These are phyloP conservation scores for Lachancea mirantina DNA, from an alignment of 805 yeast species.

Conservation along the genomic window DNA sequence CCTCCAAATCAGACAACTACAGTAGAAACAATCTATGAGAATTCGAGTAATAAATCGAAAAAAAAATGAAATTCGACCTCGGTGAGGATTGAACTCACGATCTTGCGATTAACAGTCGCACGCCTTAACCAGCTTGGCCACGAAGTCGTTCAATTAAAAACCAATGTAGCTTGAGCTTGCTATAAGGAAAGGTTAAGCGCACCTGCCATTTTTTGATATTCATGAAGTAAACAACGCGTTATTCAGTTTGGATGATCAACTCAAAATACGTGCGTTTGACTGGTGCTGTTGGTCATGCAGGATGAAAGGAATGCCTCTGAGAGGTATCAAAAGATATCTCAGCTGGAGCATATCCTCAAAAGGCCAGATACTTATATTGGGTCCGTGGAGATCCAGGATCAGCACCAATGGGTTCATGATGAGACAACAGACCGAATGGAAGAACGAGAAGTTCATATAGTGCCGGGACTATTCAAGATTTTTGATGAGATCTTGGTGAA, in stretches of 20 bases:
- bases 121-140: slow-evolving; percentile 48
- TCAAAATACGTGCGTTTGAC: too few relatives aligned
- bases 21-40: too few relatives aligned
- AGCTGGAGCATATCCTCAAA: slow-evolving; percentile 89
- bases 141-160: slow-evolving; percentile 7
- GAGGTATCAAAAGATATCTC: slow-evolving; percentile 89
- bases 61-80: slow-evolving; percentile 36
- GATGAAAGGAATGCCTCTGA: slow-evolving; percentile 44
- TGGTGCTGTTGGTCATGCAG: slow-evolving; percentile 1
- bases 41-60: not conserved
- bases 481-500: slow-evolving; percentile 96
- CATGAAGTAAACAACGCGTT: too few relatives aligned
- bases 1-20: too few relatives aligned
- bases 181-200: not conserved
- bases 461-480: slow-evolving; percentile 93
- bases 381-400: slow-evolving; percentile 74
- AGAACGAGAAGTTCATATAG: slow-evolving; percentile 60
- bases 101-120: slow-evolving; percentile 61
- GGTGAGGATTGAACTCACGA: slow-evolving; percentile 56
- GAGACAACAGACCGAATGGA: slow-evolving; percentile 54
- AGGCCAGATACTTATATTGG: slow-evolving; percentile 98
- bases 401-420: slow-evolving; percentile 82
- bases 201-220: too few relatives aligned
- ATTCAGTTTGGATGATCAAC: too few relatives aligned
- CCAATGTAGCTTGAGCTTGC: not conserved